Percentiles rank a stretch among this genome's conserved stretches.
Evolutionary conservation across 192 early-diverging fungal species (phyloP).

Genomic region (Thamnidium elegans): DNA sequence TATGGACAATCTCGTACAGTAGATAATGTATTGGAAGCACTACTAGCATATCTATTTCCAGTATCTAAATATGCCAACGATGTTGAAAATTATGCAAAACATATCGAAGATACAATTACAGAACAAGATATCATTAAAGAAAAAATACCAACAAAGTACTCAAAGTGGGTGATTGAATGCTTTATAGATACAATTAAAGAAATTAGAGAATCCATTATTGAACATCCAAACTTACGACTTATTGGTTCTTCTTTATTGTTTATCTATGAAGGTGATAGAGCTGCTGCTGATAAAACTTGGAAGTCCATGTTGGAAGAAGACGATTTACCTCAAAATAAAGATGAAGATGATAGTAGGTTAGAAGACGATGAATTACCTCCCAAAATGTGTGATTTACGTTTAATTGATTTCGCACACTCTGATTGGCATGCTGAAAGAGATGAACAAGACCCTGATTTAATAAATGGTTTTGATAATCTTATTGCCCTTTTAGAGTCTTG

Average conservation of each 20-base stretch:
- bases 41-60: constrained; percentile 59
- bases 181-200: constrained; percentile 61
- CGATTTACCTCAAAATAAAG: constrained; percentile 24
- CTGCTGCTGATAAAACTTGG: constrained; percentile 47
- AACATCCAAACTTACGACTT: constrained; percentile 54
- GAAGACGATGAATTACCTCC: constrained; percentile 26
- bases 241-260: constrained; percentile 75
- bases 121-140: constrained; percentile 6
- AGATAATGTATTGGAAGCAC: constrained; percentile 53
- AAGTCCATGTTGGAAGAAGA: constrained; percentile 32
- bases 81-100: background rate
- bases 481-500: constrained; percentile 52
- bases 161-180: constrained; percentile 53
- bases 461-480: constrained; percentile 64
- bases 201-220: constrained; percentile 51
- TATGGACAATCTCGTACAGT: constrained; percentile 55
- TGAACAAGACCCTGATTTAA: constrained; percentile 66
- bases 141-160: constrained; percentile 45
- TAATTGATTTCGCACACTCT: constrained; percentile 93
- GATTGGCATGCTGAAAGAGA: constrained; percentile 54
- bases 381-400: constrained; percentile 59
- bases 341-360: constrained; percentile 23
- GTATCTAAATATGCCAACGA: constrained; percentile 1
- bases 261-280: constrained; percentile 72
- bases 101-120: background rate